Evolutionary conservation across 441 rosid species (phyloP).

Genomic region (Manihot esculenta): DNA sequence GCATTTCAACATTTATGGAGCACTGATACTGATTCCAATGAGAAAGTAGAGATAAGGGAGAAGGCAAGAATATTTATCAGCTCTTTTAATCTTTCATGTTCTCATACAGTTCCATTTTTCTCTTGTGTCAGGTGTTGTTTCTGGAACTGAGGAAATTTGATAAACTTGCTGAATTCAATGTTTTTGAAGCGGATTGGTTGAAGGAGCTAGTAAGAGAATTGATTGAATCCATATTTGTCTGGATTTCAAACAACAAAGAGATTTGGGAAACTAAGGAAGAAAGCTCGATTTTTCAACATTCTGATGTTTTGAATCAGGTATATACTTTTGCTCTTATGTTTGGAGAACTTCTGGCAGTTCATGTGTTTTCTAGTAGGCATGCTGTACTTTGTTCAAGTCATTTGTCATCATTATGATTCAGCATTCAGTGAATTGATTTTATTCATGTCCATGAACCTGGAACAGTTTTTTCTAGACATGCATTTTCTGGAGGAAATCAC

Average conservation of each 20-base stretch:
- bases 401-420: constrained; percentile 8
- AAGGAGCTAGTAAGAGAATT: constrained; percentile 47
- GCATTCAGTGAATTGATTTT: constrained; percentile 19
- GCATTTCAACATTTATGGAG: background rate
- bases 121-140: constrained; percentile 45
- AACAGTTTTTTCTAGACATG: constrained; percentile 48
- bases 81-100: too few species aligned
- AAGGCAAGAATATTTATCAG: background rate
- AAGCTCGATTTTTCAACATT: constrained; percentile 11
- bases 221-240: constrained; percentile 43
- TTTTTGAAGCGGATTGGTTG: constrained; percentile 49
- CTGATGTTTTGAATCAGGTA: constrained; percentile 41
- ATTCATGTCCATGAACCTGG: constrained; percentile 20
- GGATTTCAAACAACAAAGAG: constrained; percentile 41
- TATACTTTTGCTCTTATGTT: constrained; percentile 11
- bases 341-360: background rate
- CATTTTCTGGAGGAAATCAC: constrained; percentile 49
- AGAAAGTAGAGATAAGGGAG: background rate
- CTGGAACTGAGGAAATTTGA: constrained; percentile 50
- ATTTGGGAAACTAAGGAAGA: constrained; percentile 31
- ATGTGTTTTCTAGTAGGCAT: background rate
- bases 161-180: constrained; percentile 39
- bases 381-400: background rate
- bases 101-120: constrained; percentile 16
- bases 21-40: background rate